Evolutionary conservation across 1,284 basidiomycete species (phyloP).

Genomic region (Pseudozyma thailandica): DNA sequence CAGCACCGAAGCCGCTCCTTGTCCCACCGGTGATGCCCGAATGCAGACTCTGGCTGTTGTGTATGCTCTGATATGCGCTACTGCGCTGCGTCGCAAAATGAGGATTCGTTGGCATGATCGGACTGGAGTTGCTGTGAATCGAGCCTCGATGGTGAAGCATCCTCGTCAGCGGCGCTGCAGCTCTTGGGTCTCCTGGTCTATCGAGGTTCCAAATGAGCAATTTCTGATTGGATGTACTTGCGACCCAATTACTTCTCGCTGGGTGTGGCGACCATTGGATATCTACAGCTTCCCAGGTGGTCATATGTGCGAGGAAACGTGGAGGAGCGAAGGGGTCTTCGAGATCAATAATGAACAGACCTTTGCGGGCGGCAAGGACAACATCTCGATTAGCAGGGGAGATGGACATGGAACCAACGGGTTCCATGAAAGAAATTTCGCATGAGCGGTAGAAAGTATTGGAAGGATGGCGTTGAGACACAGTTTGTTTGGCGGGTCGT

Average conservation of each 20-base stretch:
- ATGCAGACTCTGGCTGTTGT: constrained; percentile 37
- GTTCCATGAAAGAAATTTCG: constrained; percentile 56
- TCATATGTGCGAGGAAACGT: constrained; percentile 91
- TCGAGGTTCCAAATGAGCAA: constrained; percentile 94
- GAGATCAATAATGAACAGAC: constrained; percentile 95
- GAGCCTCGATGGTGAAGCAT: constrained; percentile 29
- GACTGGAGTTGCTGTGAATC: constrained; percentile 34
- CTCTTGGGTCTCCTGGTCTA: constrained; percentile 49
- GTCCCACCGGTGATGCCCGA: constrained; percentile 41
- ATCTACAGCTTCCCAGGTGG: constrained; percentile 93
- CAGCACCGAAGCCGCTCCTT: constrained; percentile 29
- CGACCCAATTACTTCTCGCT: constrained; percentile 84
- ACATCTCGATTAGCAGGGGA: constrained; percentile 66
- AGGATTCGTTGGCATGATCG: constrained; percentile 31
- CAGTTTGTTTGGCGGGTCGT: constrained; percentile 14
- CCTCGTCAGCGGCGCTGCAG: constrained; percentile 21
- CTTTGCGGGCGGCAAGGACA: constrained; percentile 74
- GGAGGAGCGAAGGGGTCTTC: constrained; percentile 87
- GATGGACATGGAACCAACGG: constrained; percentile 67
- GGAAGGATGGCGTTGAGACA: constrained; percentile 37
- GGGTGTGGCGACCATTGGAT: constrained; percentile 96
- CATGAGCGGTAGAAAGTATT: constrained; percentile 51
- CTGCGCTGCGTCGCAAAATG: constrained; percentile 33
- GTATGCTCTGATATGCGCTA: constrained; percentile 42
- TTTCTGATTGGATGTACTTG: constrained; percentile 94